Percentiles rank a stretch among this genome's conserved stretches.
Evolutionary conservation across 1,284 basidiomycete genomes (phyloP).

Genomic region (Trametes hirsuta): DNA sequence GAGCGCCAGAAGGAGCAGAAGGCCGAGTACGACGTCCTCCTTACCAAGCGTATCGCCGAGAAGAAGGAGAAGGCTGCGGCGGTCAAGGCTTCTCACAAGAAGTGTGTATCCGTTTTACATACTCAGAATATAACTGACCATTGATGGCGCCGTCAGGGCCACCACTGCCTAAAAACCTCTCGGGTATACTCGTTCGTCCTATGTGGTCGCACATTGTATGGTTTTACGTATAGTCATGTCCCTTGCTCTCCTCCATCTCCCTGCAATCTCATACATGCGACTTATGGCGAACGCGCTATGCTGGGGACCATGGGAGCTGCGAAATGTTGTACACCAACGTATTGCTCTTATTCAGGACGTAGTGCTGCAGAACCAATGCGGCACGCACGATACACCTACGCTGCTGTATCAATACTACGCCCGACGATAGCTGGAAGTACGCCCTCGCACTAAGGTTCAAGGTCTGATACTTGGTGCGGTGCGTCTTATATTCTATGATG

Average conservation of each 20-base stretch:
- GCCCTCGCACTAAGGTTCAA: too few relatives aligned
- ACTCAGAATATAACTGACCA: not conserved
- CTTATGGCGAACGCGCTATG: constrained; percentile 24
- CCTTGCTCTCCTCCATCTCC: constrained; percentile 23
- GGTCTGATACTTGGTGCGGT: too few relatives aligned
- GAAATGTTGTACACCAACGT: constrained; percentile 20
- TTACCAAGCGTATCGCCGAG: constrained; percentile 92
- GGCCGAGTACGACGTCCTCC: constrained; percentile 85
- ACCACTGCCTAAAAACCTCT: constrained; percentile 22
- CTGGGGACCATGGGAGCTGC: constrained; percentile 3
- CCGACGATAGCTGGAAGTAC: too few relatives aligned
- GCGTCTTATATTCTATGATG: too few relatives aligned
- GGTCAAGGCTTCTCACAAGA: constrained; percentile 77
- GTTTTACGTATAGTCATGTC: constrained; percentile 27
- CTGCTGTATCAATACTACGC: too few relatives aligned
- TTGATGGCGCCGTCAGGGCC: constrained; percentile 3
- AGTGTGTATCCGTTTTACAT: constrained; percentile 38
- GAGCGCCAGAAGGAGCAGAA: constrained; percentile 96
- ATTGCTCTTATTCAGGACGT: not conserved
- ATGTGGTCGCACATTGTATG: constrained; percentile 29
- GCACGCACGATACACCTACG: not conserved
- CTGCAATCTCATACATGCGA: constrained; percentile 27
- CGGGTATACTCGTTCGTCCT: constrained; percentile 16
- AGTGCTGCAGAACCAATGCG: constrained; percentile 1
- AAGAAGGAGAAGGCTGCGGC: constrained; percentile 88